Evolutionary conservation across 139 green algal species (phyloP), one percentile per base, ranked within the genome.

Genomic region (Coelastrella sp.): DNA sequence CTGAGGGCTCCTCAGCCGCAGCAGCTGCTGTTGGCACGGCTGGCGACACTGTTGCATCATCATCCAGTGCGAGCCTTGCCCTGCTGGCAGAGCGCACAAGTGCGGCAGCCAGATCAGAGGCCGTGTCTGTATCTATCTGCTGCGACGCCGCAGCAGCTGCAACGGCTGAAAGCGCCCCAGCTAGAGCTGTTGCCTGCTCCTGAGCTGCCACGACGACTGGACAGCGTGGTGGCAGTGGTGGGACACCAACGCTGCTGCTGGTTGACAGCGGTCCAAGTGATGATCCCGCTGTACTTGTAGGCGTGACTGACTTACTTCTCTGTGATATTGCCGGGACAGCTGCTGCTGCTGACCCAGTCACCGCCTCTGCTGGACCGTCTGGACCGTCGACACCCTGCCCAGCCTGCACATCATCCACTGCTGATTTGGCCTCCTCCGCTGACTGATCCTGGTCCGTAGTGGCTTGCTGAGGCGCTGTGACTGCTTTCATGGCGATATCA

Each of bases 51-150:
- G 23, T 59, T 57, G n/a, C 16, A 7, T 57, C 74, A 80, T 57
- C 74, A 80, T 80, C 74, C 14, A 7, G 5, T 58, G 74, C 22
- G 0, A 58, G 74, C 13, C 66, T 11, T 14, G 83, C 83, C 57
- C 83, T 76, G 83, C 83, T 88, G 13, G 83, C 83, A 57, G 65
- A 80, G 83, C 83, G 83, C 66, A 88, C 83, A 8, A 88, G 54
- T 5, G 83, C 83, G n/a, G 83, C 83, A 68, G 83, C 83, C 3
- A 88, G 54, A 4, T 80, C 23, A 17, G 83, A 88, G 7, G 83
- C 83, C 5, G 61, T 73, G 20, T 80, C 66, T 4, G 60, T 73
- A 19, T 73, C 32, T 13, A 80, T 73, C 83, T 80, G 83, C 68
- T 80, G 83, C 7, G 68, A 80, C 4, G 83, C 83, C 58, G 83